Evolutionary conservation across 2,329 filamentous ascomycete genomes (phyloP), one percentile per base, ranked within the genome.

Genomic region (Periconia digitata): DNA sequence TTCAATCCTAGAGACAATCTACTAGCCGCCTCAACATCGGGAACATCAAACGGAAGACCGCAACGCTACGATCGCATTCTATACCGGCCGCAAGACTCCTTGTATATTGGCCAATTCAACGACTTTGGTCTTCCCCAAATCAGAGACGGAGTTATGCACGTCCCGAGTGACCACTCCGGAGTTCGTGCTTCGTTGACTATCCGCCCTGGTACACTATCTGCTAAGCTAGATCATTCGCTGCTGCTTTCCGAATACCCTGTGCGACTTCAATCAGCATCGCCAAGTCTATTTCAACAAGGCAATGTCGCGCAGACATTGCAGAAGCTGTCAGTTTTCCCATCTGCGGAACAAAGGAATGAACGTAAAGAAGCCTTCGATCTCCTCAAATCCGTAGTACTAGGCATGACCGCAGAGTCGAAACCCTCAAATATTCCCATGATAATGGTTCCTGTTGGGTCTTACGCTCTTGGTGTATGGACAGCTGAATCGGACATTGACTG

Each of bases 61-160:
- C 85, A 87, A 59, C 72, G 85, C 40, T 87, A 87, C 51, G 84
- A 87, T 58, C 76, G 85, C 27, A 83, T 88, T 38, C 66, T 86
- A 2, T 66, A 84, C 27, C 79, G 75, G 38, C 69, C 71, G 6
- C 67, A 72, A 15, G 73, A 66, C 3, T 35, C 62, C 2, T 63
- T 80, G 6, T 58, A 66, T 15, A 65, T 80, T 5, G 60, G 59
- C 3, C 63, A 70, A 0, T 85, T 85, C 67, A 83, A 83, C 54
- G 74, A 77, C 60, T 86, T 87, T 61, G 84, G 84, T 0, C 70
- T 76, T 40, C 66, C 71, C 13, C 67, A 56, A 36, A 66, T 48
- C 3, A 24, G 53, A 13, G 46, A 58, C 21, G 56, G 54, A 7
- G 34, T 29, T 8, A 51, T 53, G 8, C 20, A 51, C 8, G 57